Evolutionary conservation across 1,284 basidiomycete species (phyloP), one percentile per base, ranked within the genome.

Genomic region (Porodaedalea pini): DNA sequence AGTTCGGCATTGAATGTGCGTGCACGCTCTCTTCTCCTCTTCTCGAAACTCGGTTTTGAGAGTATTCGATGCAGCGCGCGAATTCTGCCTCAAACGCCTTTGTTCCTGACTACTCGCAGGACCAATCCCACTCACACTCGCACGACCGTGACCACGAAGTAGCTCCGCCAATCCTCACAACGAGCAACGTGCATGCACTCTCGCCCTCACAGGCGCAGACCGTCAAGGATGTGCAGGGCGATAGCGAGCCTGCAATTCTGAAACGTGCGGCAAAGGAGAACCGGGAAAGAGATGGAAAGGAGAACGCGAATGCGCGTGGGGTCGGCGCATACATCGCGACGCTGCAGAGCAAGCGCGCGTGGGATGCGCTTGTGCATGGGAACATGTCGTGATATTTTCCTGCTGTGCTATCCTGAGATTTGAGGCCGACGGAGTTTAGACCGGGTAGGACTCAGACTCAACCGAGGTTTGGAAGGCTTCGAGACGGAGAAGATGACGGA

Each of bases 281-380:
- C 48, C 13, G 21, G 19, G 48, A 51, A 23, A 21, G 43, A 17
- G 34, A 56, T 19, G n/a, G 21, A 36, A 17, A n/a, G 10, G 25
- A 34, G 19, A n/a, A 4, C 36, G 40, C 43, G 39, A 17, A 25
- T 29, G 51, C 27, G 17, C 5, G 23, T 7, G 52, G 52, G 70
- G 2, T 74, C 19, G 48, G 71, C 72, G 54, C 76, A 60, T 79
- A 78, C 56, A 62, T 80, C 59, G 68, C 76, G 67, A 75, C 77
- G 25, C 63, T 80, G 52, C 73, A 77, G 62, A 70, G 71, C 23
- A 78, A 79, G 66, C 76, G 77, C 51, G 76, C 77, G 10, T 80
- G 78, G 77, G 78, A 80, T 58, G 78, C 78, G 2, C 65, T 80
- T 52, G 77, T 80, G 34, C 78, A 67, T 34, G 66, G 66, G 13